Base-by-base conservation (phyloP, 306 rosid species). In the Hylodesmum podocarpum region DNA sequence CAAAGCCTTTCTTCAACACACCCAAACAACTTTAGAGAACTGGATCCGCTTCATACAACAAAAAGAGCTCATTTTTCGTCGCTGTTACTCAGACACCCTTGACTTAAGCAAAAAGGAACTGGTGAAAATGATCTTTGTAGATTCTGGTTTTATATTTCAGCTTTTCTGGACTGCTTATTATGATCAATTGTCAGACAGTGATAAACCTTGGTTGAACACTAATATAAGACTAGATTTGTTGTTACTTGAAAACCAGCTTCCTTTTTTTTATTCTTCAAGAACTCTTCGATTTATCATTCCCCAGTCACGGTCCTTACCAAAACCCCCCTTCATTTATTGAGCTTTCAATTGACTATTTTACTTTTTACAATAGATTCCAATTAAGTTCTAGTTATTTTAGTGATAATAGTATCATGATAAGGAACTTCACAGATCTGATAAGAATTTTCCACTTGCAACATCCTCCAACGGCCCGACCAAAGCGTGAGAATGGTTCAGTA, bases 371-470 rank as follows among this genome's bases (percentile, higher is more conserved):
- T 57, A 39, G 2, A 6, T 18, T 44, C 11, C 21, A 73, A 0
- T 66, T 80, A 46, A 1, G 3, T 6, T n/a, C 0, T n/a, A n/a
- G n/a, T n/a, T n/a, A n/a, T n/a, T n/a, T n/a, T n/a, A n/a, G n/a
- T 14, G 3, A 0, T 21, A 2, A 10, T 73, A 44, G 67, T 31
- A 27, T n/a, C 27, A 84, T 78, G 15, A 36, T 78, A 19, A 36
- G 5, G 3, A 81, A 84, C 74, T 84, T 84, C 67, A 81, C 88
- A 2, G 85, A 84, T 81, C 37, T 84, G 0, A n/a, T 81, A 18
- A 77, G 85, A 70, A 15, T 9, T 0, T 77, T 84, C 34, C 83
- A 81, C 53, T 34, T 77, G 50, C 74, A 66, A 25, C 8, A 55
- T 28, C 80, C 83, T 1, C 18, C 11, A 0, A 4, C 31, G 18